Conservation (phyloP, 176 grass and related monocot genomes). For the Rhynchospora breviuscula region DNA sequence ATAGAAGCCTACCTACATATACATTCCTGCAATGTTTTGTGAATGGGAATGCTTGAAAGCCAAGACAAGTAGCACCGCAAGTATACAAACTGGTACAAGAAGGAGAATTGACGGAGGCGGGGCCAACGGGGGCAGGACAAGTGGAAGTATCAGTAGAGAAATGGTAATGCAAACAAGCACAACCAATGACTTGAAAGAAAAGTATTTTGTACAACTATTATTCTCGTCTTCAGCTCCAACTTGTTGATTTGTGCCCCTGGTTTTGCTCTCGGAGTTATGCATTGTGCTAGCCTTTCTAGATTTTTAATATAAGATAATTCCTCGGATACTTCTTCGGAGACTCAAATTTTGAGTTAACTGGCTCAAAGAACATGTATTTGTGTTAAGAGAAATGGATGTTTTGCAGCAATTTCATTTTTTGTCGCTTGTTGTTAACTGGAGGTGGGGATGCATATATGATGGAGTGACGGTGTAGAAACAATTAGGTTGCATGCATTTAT, state of each 20-base stretch:
- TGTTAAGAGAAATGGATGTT: not conserved
- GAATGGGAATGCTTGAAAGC: slow-evolving; percentile 55
- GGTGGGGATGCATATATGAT: not conserved
- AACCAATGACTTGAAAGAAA: slow-evolving; percentile 35
- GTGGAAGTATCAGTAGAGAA: slow-evolving; percentile 69
- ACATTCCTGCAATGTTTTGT: slow-evolving; percentile 19
- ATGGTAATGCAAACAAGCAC: slow-evolving; percentile 57
- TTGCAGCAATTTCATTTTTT: not conserved
- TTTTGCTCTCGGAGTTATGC: not conserved
- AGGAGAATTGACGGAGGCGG: slow-evolving; percentile 76
- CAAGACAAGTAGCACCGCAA: slow-evolving; percentile 49
- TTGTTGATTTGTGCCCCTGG: slow-evolving; percentile 14
- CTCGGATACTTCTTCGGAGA: slow-evolving; percentile 19
- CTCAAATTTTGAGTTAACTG: slow-evolving; percentile 36
- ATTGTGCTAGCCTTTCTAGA: not conserved
- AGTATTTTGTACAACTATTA: slow-evolving; percentile 28
- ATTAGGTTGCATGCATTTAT: not conserved
- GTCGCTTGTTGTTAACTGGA: not conserved
- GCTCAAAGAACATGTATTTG: not conserved
- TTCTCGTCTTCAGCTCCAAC: not conserved
- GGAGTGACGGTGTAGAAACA: not conserved
- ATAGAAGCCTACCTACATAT: not conserved
- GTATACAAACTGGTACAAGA: slow-evolving; percentile 65
- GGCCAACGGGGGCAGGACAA: slow-evolving; percentile 70
- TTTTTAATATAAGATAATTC: slow-evolving; percentile 2